These are phyloP conservation scores for Camelina hispida DNA, from an alignment of 345 rosid species.

Conservation along the genomic window DNA sequence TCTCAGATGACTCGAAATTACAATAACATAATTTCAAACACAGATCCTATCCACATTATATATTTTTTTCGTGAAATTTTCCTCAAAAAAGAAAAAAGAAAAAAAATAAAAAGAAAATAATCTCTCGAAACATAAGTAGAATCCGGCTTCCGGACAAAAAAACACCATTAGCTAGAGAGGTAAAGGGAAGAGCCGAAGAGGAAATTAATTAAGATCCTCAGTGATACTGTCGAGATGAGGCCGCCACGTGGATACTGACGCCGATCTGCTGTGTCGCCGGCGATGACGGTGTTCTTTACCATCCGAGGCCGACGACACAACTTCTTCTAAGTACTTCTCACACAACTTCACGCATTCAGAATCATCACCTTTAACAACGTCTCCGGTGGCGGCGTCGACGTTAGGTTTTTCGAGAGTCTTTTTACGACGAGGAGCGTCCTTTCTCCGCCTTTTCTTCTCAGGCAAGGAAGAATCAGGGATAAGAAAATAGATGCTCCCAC, in stretches of 20 bases:
- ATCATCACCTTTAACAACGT: constrained; percentile 13
- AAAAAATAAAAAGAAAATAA: constrained; percentile 10
- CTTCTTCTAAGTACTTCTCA: constrained; percentile 44
- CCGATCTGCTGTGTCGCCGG: constrained; percentile 58
- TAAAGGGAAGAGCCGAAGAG: neutral
- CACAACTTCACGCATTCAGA: constrained; percentile 35
- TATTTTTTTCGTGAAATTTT: neutral
- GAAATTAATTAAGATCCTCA: constrained; percentile 58
- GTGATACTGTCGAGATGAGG: constrained; percentile 80
- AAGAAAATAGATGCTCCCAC: constrained; percentile 89
- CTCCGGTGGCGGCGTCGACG: neutral
- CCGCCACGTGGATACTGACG: constrained; percentile 64
- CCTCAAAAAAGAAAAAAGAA: neutral
- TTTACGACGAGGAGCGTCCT: constrained; percentile 14
- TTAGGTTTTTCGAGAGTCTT: neutral
- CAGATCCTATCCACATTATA: constrained; percentile 33
- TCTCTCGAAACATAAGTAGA: constrained; percentile 25
- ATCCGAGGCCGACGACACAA: constrained; percentile 10
- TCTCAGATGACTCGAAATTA: constrained; percentile 15
- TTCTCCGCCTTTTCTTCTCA: constrained; percentile 50
- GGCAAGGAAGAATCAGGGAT: constrained; percentile 71
- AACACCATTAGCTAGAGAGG: constrained; percentile 38
- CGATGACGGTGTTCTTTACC: constrained; percentile 53
- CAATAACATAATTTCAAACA: constrained; percentile 29
- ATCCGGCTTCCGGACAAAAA: constrained; percentile 46